These are phyloP conservation scores for Furcasterigmium sp. DNA, from an alignment of 2,329 filamentous ascomycete genomes.

Conservation along the genomic window DNA sequence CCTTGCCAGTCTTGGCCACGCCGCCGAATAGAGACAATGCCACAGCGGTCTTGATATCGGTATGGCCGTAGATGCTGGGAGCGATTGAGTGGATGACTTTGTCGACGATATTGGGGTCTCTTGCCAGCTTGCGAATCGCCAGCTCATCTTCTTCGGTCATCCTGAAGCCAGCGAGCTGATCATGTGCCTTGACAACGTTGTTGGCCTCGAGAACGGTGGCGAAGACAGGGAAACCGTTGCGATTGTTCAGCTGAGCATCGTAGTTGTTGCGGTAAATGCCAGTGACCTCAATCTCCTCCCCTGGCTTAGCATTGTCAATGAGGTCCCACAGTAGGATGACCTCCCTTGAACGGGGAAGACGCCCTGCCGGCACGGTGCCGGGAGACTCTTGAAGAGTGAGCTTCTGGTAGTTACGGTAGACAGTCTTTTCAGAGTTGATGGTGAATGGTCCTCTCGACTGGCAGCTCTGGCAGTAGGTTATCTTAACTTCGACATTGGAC, in stretches of 20 bases:
- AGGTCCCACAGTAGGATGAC: constrained; percentile 95
- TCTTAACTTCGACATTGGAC: constrained; percentile 91
- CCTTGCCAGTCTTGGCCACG: constrained; percentile 85
- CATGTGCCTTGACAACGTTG: constrained; percentile 93
- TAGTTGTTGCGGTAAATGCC: constrained; percentile 98
- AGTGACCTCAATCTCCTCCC: constrained; percentile 95
- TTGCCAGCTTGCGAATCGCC: constrained; percentile 78
- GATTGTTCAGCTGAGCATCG: constrained; percentile 94
- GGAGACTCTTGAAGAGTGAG: constrained; percentile 95
- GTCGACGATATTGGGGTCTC: constrained; percentile 87
- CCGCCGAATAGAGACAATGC: constrained; percentile 92
- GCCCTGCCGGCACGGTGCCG: constrained; percentile 91
- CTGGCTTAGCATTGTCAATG: constrained; percentile 93
- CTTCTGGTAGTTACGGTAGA: constrained; percentile 98
- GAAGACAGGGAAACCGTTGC: constrained; percentile 97
- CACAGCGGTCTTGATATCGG: constrained; percentile 94
- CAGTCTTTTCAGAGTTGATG: constrained; percentile 93
- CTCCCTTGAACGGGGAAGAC: constrained; percentile 86
- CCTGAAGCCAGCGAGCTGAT: constrained; percentile 93
- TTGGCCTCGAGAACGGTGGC: constrained; percentile 97
- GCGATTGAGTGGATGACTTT: constrained; percentile 91
- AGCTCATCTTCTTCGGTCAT: constrained; percentile 94
- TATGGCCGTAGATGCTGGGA: constrained; percentile 95
- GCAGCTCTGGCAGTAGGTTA: constrained; percentile 94
- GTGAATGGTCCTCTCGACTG: constrained; percentile 93